Evolutionary conservation across 2,329 filamentous ascomycete genomes (phyloP).

Genomic region (Apiospora phragmitis): DNA sequence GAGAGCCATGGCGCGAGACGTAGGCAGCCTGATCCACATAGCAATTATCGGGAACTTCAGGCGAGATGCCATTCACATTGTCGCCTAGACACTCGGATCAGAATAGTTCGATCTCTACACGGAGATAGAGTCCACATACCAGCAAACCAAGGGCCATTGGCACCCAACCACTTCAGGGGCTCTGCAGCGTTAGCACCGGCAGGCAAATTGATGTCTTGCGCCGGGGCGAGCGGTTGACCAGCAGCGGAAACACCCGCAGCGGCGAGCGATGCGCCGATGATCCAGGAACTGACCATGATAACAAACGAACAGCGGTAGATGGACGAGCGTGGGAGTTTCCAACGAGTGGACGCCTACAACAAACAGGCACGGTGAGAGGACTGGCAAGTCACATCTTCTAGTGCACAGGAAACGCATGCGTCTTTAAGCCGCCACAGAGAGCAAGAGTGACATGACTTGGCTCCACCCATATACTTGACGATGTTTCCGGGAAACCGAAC

Average conservation of each 20-base stretch:
- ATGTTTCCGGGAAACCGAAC: not conserved
- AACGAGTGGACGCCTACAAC: slow-evolving; percentile 7
- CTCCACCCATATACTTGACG: not conserved
- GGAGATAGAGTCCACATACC: slow-evolving; percentile 35
- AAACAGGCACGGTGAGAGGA: not conserved
- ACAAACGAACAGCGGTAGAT: not conserved
- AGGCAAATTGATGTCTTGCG: slow-evolving; percentile 34
- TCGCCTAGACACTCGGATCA: slow-evolving; percentile 41
- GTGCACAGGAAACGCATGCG: not conserved
- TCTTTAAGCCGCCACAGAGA: not conserved
- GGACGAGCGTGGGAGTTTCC: not conserved
- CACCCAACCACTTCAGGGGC: slow-evolving; percentile 50
- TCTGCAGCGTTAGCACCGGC: slow-evolving; percentile 34
- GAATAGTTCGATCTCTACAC: not conserved
- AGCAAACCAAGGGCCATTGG: slow-evolving; percentile 54
- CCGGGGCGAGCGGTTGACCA: slow-evolving; percentile 26
- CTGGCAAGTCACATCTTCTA: not conserved
- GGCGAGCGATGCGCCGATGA: slow-evolving; percentile 15
- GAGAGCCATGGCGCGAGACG: slow-evolving; percentile 60
- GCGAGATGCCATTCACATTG: slow-evolving; percentile 55
- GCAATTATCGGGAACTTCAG: slow-evolving; percentile 56
- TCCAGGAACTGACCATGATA: slow-evolving; percentile 18
- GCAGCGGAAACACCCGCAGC: slow-evolving; percentile 17
- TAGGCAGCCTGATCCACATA: slow-evolving; percentile 62
- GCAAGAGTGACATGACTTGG: not conserved